Evolutionary conservation across 179 eudicot genomes (phyloP).

Genomic region (Heliamphora ciliata): DNA sequence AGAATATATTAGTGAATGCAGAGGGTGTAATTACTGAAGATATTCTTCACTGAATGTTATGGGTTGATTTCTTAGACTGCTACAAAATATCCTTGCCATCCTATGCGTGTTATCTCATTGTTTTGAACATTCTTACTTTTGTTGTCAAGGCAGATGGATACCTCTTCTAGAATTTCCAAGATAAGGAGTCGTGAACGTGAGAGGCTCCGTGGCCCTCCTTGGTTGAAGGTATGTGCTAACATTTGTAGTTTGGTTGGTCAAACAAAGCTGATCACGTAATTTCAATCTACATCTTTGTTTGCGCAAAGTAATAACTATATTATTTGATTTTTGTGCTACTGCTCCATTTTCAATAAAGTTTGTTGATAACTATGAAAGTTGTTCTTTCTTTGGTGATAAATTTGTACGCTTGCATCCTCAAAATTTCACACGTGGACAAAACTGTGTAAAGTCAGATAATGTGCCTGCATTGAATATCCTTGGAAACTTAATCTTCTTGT

Average conservation of each 20-base stretch:
- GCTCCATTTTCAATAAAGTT: background rate
- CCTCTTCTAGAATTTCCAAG: slow-evolving; percentile 90
- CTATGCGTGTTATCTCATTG: background rate
- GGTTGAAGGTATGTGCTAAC: slow-evolving; percentile 60
- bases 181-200: slow-evolving; percentile 91
- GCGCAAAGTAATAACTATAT: background rate
- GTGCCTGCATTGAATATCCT: background rate
- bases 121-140: slow-evolving; percentile 26
- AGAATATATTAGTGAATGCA: background rate
- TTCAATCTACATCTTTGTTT: slow-evolving; percentile 1
- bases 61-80: background rate
- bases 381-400: background rate
- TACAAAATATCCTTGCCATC: background rate
- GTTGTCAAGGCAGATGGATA: slow-evolving; percentile 89
- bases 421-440: background rate
- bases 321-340: background rate
- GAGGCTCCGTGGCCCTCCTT: slow-evolving; percentile 91
- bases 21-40: background rate
- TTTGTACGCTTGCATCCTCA: background rate
- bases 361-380: background rate
- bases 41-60: background rate
- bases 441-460: background rate
- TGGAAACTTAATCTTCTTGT: background rate
- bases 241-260: slow-evolving; percentile 1
- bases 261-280: background rate